These are phyloP conservation scores for Acer campestre DNA, from an alignment of 345 rosid species.

Conservation along the genomic window DNA sequence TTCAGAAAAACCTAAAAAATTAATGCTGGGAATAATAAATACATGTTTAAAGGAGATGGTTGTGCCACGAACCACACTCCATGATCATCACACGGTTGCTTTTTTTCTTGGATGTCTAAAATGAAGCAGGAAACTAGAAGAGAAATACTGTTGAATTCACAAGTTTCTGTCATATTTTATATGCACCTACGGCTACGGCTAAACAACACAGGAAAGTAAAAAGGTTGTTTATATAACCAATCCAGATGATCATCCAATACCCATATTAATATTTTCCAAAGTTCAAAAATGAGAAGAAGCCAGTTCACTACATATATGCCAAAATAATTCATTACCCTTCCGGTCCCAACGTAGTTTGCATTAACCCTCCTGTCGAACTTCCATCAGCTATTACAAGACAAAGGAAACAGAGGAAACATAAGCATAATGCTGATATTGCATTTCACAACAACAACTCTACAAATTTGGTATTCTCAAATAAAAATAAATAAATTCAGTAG, in stretches of 20 bases:
- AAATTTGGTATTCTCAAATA: background rate
- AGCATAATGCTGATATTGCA: background rate
- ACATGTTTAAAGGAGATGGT: too few species aligned
- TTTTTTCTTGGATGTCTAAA: too few species aligned
- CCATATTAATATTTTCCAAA: background rate
- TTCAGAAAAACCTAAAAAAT: too few species aligned
- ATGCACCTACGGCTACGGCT: background rate
- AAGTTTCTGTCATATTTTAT: background rate
- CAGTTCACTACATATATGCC: conserved; percentile 10
- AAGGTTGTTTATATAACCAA: conserved; percentile 3
- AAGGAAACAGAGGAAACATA: background rate
- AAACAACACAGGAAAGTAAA: background rate
- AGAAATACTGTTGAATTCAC: too few species aligned
- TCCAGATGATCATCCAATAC: background rate
- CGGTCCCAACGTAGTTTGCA: conserved; percentile 11
- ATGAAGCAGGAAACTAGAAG: too few species aligned
- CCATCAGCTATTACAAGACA: background rate
- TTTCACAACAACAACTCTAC: background rate
- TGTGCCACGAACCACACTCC: too few species aligned
- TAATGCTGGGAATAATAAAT: too few species aligned
- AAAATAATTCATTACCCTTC: background rate
- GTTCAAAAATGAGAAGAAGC: background rate
- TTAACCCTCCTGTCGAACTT: conserved; percentile 18
- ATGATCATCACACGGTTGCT: too few species aligned
- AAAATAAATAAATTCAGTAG: background rate